phyloP scores from a whole-genome alignment of 371 early-diverging fungal species.

The Syncephalastrum contaminatum region DNA sequence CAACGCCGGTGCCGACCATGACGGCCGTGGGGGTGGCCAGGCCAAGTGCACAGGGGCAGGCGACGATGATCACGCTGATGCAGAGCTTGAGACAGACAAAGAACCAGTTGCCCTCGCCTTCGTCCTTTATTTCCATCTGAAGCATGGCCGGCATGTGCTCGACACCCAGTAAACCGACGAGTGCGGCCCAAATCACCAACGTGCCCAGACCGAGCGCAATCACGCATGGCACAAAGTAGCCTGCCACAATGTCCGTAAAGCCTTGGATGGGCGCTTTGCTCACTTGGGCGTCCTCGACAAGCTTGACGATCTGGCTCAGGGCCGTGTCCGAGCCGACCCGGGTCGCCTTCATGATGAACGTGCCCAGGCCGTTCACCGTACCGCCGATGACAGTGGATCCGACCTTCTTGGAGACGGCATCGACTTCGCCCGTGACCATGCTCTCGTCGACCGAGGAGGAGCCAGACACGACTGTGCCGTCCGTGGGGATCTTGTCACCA shows the following conservation, averaged over 20 bases:
- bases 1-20: constrained; percentile 97
- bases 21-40: constrained; percentile 96
- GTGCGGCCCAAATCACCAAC: constrained; percentile 75
- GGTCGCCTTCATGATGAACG: constrained; percentile 70
- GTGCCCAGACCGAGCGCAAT: constrained; percentile 72
- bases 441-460: constrained; percentile 92
- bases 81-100: constrained; percentile 86
- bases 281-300: constrained; percentile 89
- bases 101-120: constrained; percentile 66
- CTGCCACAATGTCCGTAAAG: constrained; percentile 80
- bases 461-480: constrained; percentile 89
- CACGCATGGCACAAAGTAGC: constrained; percentile 89
- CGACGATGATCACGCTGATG: constrained; percentile 94
- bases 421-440: constrained; percentile 97
- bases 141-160: constrained; percentile 58
- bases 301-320: constrained; percentile 80
- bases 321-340: constrained; percentile 85
- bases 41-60: constrained; percentile 97
- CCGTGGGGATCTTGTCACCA: constrained; percentile 93
- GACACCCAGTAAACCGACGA: constrained; percentile 47
- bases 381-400: constrained; percentile 85
- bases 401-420: constrained; percentile 78
- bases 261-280: constrained; percentile 87
- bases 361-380: constrained; percentile 85
- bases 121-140: constrained; percentile 44